A percentile compares a stretch with the other conserved stretches of the same genome.
Conservation (phyloP, 1,284 basidiomycete species). For the Stereum hirsutum region DNA sequence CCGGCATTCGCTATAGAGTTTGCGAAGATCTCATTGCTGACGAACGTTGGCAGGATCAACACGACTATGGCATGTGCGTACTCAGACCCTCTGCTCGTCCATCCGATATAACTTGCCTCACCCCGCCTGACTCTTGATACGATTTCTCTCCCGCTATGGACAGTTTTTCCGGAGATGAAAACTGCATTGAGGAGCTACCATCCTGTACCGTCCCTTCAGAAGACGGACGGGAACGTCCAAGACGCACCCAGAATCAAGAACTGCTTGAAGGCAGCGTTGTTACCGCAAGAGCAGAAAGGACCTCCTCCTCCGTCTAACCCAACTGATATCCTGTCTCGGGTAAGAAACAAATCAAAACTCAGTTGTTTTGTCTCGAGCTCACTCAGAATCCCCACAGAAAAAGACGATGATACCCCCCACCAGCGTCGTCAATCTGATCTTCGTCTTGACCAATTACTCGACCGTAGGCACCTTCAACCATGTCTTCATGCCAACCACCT, state of each 20-base stretch:
- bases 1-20: slow-evolving; percentile 77
- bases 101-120: too few relatives aligned
- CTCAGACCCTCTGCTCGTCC: slow-evolving; percentile 5
- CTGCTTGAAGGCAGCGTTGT: slow-evolving; percentile 65
- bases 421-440: slow-evolving; percentile 71
- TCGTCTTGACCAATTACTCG: slow-evolving; percentile 65
- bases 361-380: too few relatives aligned
- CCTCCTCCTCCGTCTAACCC: slow-evolving; percentile 63
- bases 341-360: too few relatives aligned
- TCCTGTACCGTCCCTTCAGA: slow-evolving; percentile 59
- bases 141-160: too few relatives aligned
- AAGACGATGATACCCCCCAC: slow-evolving; percentile 61
- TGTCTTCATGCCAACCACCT: background rate
- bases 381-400: too few relatives aligned
- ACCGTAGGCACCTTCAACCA: slow-evolving; percentile 34
- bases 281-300: slow-evolving; percentile 62
- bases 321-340: slow-evolving; percentile 55
- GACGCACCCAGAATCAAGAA: slow-evolving; percentile 70
- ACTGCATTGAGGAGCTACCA: slow-evolving; percentile 66
- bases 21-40: slow-evolving; percentile 77
- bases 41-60: slow-evolving; percentile 90
- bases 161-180: slow-evolving; percentile 60
- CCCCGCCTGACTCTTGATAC: too few relatives aligned
- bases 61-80: slow-evolving; percentile 87
- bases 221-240: slow-evolving; percentile 55